phyloP scores from a whole-genome alignment of 345 rosid genomes.

The Aquilaria sinensis region DNA sequence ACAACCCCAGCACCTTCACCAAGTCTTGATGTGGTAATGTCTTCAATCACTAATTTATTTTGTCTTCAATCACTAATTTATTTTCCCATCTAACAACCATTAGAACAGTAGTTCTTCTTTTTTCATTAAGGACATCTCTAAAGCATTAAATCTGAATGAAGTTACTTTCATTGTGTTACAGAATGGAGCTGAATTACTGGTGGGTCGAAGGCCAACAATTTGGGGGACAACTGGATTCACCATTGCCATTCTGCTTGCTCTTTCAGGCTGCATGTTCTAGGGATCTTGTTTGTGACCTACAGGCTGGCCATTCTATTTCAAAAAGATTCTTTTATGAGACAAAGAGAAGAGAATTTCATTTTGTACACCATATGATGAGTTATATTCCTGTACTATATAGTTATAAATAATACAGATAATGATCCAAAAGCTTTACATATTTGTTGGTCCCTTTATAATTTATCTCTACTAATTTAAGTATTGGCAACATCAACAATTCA shows the following conservation, averaged over 20 bases:
- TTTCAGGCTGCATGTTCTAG: conserved; percentile 39
- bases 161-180: conserved; percentile 22
- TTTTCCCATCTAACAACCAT: not conserved
- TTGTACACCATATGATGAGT: conserved; percentile 18
- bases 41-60: conserved; percentile 3
- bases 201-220: conserved; percentile 34
- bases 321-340: too few species aligned
- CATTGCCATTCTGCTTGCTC: conserved; percentile 37
- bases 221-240: conserved; percentile 45
- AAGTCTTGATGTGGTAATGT: conserved; percentile 39
- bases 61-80: conserved; percentile 3
- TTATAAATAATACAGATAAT: conserved; percentile 18
- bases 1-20: conserved; percentile 85
- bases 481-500: not conserved
- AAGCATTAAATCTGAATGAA: conserved; percentile 4
- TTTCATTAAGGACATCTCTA: not conserved
- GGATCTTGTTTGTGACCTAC: conserved; percentile 11
- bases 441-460: conserved; percentile 4
- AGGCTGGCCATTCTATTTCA: too few species aligned
- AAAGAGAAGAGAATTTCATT: conserved; percentile 19
- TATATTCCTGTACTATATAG: conserved; percentile 18
- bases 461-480: conserved; percentile 10
- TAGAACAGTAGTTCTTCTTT: not conserved
- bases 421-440: conserved; percentile 9
- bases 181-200: conserved; percentile 58